Evolutionary conservation across 495 filamentous ascomycete species (phyloP).

Genomic region (Penicillium longicatenatum): DNA sequence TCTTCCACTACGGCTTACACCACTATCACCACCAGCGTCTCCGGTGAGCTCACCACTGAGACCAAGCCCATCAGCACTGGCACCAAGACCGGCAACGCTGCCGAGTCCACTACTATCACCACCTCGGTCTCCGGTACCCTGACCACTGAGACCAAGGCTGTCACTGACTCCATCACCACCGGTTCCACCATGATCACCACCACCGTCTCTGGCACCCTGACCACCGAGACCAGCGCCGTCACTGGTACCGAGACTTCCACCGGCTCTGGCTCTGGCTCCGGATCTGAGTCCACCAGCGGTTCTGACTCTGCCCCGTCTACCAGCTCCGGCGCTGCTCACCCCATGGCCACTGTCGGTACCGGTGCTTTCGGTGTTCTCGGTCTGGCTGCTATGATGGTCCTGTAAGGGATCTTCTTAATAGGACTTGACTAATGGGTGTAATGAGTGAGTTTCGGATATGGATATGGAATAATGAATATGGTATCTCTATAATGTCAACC

Average conservation of each 20-base stretch:
- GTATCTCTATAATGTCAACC: slow-evolving; percentile 22
- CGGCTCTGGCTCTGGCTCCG: slow-evolving; percentile 16
- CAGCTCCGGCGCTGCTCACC: slow-evolving; percentile 33
- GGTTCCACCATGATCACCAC: slow-evolving; percentile 12
- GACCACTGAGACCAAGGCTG: not conserved
- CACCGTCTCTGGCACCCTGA: slow-evolving; percentile 20
- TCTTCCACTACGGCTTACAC: not conserved
- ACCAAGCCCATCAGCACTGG: not conserved
- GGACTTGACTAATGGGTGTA: not conserved
- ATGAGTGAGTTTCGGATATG: slow-evolving; percentile 2
- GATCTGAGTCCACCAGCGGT: slow-evolving; percentile 10
- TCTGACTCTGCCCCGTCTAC: slow-evolving; percentile 20
- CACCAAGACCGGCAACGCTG: not conserved
- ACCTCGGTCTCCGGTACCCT: not conserved
- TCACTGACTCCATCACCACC: not conserved
- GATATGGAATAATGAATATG: not conserved
- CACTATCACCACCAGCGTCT: slow-evolving; percentile 10
- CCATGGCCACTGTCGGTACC: slow-evolving; percentile 38
- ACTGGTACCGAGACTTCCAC: slow-evolving; percentile 19
- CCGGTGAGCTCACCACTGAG: slow-evolving; percentile 13
- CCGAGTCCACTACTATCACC: not conserved
- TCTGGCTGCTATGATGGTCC: slow-evolving; percentile 43
- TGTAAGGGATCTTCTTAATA: slow-evolving; percentile 28
- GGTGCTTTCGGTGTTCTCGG: slow-evolving; percentile 42
- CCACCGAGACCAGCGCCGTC: slow-evolving; percentile 21